Conservation (phyloP, 306 rosid genomes). For the Cotoneaster glaucophyllus region DNA sequence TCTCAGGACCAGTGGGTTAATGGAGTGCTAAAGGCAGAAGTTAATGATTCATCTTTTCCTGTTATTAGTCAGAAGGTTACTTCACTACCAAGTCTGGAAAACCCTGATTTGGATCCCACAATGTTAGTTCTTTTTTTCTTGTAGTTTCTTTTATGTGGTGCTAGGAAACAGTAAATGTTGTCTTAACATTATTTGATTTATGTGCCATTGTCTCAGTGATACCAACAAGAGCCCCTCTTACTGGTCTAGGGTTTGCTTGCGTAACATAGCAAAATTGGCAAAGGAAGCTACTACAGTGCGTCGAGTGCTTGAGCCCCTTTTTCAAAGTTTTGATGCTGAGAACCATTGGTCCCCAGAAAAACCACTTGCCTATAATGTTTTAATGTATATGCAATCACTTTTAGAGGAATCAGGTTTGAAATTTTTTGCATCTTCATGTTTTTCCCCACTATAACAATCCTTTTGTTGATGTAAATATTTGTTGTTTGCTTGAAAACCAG, state of each 20-base stretch:
- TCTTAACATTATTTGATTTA: slow-evolving; percentile 10
- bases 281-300: slow-evolving; percentile 80
- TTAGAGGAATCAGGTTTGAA: slow-evolving; percentile 77
- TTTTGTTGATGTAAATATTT: not conserved
- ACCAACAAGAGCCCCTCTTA: slow-evolving; percentile 59
- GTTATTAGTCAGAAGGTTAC: slow-evolving; percentile 38
- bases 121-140: slow-evolving; percentile 26
- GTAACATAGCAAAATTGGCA: slow-evolving; percentile 69
- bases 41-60: slow-evolving; percentile 26
- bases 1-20: slow-evolving; percentile 40
- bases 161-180: slow-evolving; percentile 14
- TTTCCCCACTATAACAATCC: not conserved
- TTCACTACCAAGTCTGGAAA: slow-evolving; percentile 24
- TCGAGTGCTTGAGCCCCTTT: slow-evolving; percentile 82
- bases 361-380: slow-evolving; percentile 57
- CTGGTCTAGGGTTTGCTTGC: slow-evolving; percentile 86
- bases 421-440: not conserved
- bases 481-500: slow-evolving; percentile 39
- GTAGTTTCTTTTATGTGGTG: slow-evolving; percentile 5
- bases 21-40: slow-evolving; percentile 36
- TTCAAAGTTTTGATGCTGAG: slow-evolving; percentile 66
- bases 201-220: slow-evolving; percentile 48
- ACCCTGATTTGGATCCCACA: slow-evolving; percentile 39
- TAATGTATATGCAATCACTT: slow-evolving; percentile 66
- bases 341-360: slow-evolving; percentile 78